Base-by-base conservation (phyloP, 2,329 filamentous ascomycete genomes). In the Fusarium sp. region DNA sequence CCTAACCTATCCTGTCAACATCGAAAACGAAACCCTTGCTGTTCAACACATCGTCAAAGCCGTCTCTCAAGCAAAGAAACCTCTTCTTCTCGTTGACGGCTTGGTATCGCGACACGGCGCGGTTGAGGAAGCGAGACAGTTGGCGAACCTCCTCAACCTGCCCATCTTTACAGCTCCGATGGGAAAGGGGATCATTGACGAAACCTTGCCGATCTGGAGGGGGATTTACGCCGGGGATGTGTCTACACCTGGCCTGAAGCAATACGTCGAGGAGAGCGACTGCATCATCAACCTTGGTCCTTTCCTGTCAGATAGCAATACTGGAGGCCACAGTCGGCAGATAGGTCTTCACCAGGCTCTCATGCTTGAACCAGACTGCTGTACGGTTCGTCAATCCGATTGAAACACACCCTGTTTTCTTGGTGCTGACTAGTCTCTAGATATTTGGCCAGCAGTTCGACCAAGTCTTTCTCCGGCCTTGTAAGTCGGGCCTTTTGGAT, bases 391-490 rank as follows among this genome's bases (percentile, higher is more conserved):
- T 52, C 14, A 6, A 17, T 8, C 22, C 17, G 4, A 15, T 27
- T 15, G 1, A 0, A 17, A n/a, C 14, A 22, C 2, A 12, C 0
- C 1, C 15, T 22, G n/a, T 8, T 8, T 2, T 14, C 3, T 22
- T 22, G 40, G 1, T 3, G 12, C 47, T 52, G 17, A 52, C 25
- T 6, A 32, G 9, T 1, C 4, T 11, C 14, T 4, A 52, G 47
- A n/a, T 52, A 17, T 30, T 52, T 4, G 25, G 9, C 15, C 14
- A 32, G 7, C 14, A n/a, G 3, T 30, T 54, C 2, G 27, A 32
- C 1, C 27, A 32, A 30, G 17, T 54, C 1, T 54, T n/a, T 54
- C 47, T 54, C 4, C 15, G 25, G 2, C 27, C 47, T 32, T 14
- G 47, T 45, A 45, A 45, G 40, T 9, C 3, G 2, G 4, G 1